phyloP scores from a whole-genome alignment of 768 basidiomycete species.

The Saitozyma podzolica region DNA sequence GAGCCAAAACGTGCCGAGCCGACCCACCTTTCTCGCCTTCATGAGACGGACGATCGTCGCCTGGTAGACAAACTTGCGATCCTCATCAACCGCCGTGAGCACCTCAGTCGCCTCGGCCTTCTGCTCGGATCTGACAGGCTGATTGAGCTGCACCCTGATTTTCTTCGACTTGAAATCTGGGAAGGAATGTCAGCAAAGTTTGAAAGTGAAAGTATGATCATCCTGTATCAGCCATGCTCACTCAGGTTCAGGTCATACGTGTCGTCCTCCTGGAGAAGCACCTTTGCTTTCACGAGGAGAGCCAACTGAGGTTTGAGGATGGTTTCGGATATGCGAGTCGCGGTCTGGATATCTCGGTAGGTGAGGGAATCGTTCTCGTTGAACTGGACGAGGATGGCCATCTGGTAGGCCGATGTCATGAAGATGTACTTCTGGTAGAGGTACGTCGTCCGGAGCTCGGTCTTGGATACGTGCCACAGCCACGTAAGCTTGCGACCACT shows the following conservation, averaged over 20 bases:
- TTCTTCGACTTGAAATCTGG: conserved; percentile 89
- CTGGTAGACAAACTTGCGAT: conserved; percentile 93
- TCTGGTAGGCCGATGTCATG: conserved; percentile 92
- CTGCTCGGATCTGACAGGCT: conserved; percentile 89
- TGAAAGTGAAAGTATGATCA: background rate
- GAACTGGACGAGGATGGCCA: conserved; percentile 90
- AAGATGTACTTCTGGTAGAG: conserved; percentile 92
- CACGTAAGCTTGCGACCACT: conserved; percentile 88
- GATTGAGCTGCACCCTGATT: conserved; percentile 77
- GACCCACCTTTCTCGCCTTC: conserved; percentile 52
- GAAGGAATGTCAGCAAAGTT: background rate
- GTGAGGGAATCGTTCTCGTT: conserved; percentile 86
- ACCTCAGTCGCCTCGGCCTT: conserved; percentile 88
- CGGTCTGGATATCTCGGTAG: conserved; percentile 72
- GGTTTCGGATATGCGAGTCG: conserved; percentile 64
- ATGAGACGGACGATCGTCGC: conserved; percentile 79
- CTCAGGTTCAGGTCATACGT: conserved; percentile 90
- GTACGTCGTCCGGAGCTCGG: conserved; percentile 91
- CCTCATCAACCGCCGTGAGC: conserved; percentile 91
- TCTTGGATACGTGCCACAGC: conserved; percentile 98
- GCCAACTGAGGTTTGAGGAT: conserved; percentile 62
- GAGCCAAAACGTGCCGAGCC: background rate
- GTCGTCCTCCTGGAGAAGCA: conserved; percentile 87
- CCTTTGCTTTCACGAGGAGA: conserved; percentile 80
- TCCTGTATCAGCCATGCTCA: conserved; percentile 47